Base-by-base conservation (phyloP, 768 basidiomycete species). In the Mycena latifolia region DNA sequence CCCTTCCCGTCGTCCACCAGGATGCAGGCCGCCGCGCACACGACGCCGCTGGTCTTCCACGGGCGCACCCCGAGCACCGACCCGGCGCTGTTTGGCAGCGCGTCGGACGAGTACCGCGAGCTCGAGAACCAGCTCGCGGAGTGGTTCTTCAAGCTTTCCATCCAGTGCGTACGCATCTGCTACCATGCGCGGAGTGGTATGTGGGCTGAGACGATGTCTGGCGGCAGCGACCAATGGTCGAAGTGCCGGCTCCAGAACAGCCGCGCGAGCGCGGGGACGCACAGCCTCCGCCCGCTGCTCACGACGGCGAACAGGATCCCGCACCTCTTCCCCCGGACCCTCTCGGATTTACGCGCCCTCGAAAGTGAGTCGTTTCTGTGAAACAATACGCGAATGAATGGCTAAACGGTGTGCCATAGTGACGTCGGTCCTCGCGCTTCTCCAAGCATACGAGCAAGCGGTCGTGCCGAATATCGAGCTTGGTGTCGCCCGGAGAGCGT, bases 231-330 rank as follows among this genome's bases (percentile, higher is more conserved):
- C 53, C 65, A 66, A 56, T 61, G 65, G 65, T 61, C 58, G 2
- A 55, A 56, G 54, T 61, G 58, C 47, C 65, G 65, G 22, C 65
- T 66, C 15, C 58, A 66, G 22, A 66, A 66, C 46, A 22, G 58
- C 47, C 65, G 65, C 35, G 65, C 53, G 18, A 45, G 35, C 28
- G 11, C 37, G 11, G 58, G 52, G 17, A 27, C 29, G 39, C 53
- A 66, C 54, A 41, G 55, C 37, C 65, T 66, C 18, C 65, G 58
- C 6, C 65, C 58, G 20, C 58, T 66, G 22, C 65, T 66, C 20
- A 61, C 65, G 31, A 33, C 65, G 15, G 39, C 58, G 11, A 66
- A 56, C 52, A 27, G 47, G 24, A 61, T 25, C 31, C 65, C 58
- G 17, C 22, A 45, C 22, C 54, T 61, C 47, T 66, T 66, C 31